Evolutionary conservation across 768 basidiomycete genomes (phyloP).

Genomic region (Lactifluus volemus): DNA sequence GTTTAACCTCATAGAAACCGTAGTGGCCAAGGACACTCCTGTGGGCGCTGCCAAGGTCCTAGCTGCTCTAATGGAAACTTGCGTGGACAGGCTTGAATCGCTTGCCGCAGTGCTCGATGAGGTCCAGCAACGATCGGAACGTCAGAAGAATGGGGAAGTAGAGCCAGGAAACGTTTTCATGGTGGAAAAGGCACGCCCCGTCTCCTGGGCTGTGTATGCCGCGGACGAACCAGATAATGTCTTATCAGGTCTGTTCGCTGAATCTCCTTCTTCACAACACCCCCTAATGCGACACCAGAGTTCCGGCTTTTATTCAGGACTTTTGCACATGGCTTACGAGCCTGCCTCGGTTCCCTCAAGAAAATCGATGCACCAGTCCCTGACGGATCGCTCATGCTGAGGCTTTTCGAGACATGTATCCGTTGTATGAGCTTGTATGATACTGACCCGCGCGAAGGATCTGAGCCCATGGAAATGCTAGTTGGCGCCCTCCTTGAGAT

Average conservation of each 20-base stretch:
- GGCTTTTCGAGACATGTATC: slow-evolving; percentile 80
- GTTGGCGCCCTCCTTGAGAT: slow-evolving; percentile 70
- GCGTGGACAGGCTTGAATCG: slow-evolving; percentile 76
- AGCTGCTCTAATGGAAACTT: slow-evolving; percentile 68
- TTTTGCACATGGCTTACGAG: slow-evolving; percentile 80
- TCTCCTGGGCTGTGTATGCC: slow-evolving; percentile 68
- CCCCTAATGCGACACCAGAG: slow-evolving; percentile 39
- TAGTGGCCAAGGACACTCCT: slow-evolving; percentile 65
- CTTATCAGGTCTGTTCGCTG: slow-evolving; percentile 51
- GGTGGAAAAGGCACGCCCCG: slow-evolving; percentile 82
- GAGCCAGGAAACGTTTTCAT: slow-evolving; percentile 45
- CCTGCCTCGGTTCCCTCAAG: slow-evolving; percentile 65
- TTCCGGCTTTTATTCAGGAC: slow-evolving; percentile 81
- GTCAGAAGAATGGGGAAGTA: slow-evolving; percentile 32
- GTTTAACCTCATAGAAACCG: slow-evolving; percentile 78
- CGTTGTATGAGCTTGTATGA: slow-evolving; percentile 81
- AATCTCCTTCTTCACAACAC: slow-evolving; percentile 7
- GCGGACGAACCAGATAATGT: slow-evolving; percentile 78
- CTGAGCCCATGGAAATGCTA: slow-evolving; percentile 80
- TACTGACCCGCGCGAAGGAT: slow-evolving; percentile 53
- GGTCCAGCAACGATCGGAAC: slow-evolving; percentile 41
- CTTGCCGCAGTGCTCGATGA: slow-evolving; percentile 59
- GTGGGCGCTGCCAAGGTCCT: slow-evolving; percentile 65
- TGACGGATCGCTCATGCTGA: slow-evolving; percentile 80
- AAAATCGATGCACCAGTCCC: slow-evolving; percentile 72